Evolutionary conservation across 1,284 basidiomycete genomes (phyloP), one percentile per base, ranked within the genome.

Genomic region (Puccinia coronata): DNA sequence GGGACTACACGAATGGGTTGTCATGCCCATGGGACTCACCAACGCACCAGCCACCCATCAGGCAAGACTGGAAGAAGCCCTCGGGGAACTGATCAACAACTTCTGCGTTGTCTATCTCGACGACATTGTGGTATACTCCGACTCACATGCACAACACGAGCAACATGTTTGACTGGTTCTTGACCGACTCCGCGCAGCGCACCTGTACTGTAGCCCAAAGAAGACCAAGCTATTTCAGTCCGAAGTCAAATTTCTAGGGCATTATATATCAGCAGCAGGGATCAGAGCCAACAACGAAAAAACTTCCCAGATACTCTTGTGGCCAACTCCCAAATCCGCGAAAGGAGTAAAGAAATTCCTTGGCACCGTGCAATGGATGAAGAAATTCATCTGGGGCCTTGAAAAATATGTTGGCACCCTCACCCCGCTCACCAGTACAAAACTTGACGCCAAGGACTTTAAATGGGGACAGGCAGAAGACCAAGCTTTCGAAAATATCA

Each of bases 261-360:
- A 69, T 31, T 69, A 34, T 9, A 69, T 69, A 5, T 69, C 41
- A 31, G 65, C 65, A 6, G 34, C 11, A 28, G 65, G 65, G n/a
- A 36, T 69, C 11, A 23, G 65, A 9, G 8, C 41, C 8, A 28
- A 69, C 23, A 69, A 69, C 20, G 55, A 57, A 9, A 57, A 57
- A 23, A 81, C 86, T 1, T 83, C 86, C 0, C 70, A 82, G 0
- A 85, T 89, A 6, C 41, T 85, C 0, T 67, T 86, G 11, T 89
- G 87, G 88, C 86, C 86, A 0, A 34, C 14, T 0, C 87, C 87
- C 0, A 80, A 61, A 0, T 84, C 82, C 0, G 82, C 86, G 0
- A 84, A 82, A 0, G 84, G 88, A 20, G 85, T 88, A 0, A 81
- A 83, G 0, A 75, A 84, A 0, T 89, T 88, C 82, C 82, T 89